These are phyloP conservation scores for Acacia acuminata DNA, from an alignment of 306 rosid genomes.

Conservation along the genomic window DNA sequence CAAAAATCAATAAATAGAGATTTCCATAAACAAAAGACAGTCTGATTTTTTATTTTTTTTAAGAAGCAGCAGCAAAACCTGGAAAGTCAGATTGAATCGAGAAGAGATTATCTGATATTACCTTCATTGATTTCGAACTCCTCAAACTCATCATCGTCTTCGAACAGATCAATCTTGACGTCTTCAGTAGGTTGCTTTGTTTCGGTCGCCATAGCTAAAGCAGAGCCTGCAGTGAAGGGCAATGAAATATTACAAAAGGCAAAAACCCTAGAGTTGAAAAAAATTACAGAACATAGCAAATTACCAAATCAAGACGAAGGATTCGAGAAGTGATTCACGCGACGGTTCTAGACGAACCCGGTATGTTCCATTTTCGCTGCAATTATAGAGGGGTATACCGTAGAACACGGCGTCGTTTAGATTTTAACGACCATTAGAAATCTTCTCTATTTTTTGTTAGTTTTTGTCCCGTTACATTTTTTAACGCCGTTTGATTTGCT, in stretches of 20 bases:
- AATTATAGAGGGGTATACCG: background rate
- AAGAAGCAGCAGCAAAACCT: background rate
- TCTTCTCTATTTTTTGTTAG: background rate
- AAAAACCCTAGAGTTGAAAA: slow-evolving; percentile 25
- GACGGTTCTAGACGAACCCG: background rate
- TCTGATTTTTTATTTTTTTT: background rate
- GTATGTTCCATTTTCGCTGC: background rate
- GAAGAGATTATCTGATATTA: slow-evolving; percentile 12
- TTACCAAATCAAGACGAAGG: background rate
- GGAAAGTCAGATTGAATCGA: background rate
- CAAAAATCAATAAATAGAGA: background rate
- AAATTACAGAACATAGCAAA: background rate
- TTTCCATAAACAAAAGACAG: background rate
- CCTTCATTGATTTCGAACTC: slow-evolving; percentile 85
- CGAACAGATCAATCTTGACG: slow-evolving; percentile 82
- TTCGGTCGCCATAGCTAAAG: slow-evolving; percentile 67
- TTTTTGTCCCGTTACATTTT: background rate
- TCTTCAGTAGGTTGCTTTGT: slow-evolving; percentile 64
- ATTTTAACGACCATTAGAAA: background rate
- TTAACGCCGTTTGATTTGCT: too few species aligned
- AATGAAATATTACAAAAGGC: background rate
- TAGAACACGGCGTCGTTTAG: background rate
- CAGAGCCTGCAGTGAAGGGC: slow-evolving; percentile 4
- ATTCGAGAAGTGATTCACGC: background rate
- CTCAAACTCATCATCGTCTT: slow-evolving; percentile 87